Evolutionary conservation across 1,284 basidiomycete species (phyloP).

Genomic region (Apiotrichum sp.): DNA sequence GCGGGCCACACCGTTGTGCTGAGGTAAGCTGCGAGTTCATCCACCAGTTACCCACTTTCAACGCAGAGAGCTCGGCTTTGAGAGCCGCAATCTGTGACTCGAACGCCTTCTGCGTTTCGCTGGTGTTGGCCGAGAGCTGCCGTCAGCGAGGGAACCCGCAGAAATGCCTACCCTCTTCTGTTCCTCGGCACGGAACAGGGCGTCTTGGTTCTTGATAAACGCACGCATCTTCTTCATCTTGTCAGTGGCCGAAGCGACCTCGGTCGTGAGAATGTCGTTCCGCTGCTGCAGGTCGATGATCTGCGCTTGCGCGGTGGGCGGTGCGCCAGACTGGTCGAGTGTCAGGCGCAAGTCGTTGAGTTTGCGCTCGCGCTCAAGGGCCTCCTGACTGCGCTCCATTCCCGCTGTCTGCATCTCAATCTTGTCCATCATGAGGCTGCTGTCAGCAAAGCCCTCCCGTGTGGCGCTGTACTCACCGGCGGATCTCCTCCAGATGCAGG

Average conservation of each 20-base stretch:
- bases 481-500: conserved; percentile 88
- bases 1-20: conserved; percentile 8
- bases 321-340: conserved; percentile 65
- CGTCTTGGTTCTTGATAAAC: conserved; percentile 91
- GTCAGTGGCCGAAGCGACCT: conserved; percentile 65
- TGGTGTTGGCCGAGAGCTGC: conserved; percentile 54
- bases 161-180: conserved; percentile 16
- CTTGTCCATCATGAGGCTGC: conserved; percentile 73
- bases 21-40: background rate
- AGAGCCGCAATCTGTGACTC: conserved; percentile 65
- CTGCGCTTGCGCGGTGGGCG: conserved; percentile 70
- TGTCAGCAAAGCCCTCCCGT: too few species aligned
- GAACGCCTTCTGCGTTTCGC: conserved; percentile 64
- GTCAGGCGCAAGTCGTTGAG: conserved; percentile 65
- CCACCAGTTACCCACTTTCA: conserved; percentile 51
- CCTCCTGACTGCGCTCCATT: conserved; percentile 73
- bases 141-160: background rate
- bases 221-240: conserved; percentile 77
- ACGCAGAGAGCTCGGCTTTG: conserved; percentile 60
- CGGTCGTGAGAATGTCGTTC: conserved; percentile 63
- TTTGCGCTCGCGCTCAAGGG: conserved; percentile 57
- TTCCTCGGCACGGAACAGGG: conserved; percentile 51
- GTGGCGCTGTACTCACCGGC: conserved; percentile 44
- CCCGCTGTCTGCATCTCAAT: conserved; percentile 80
- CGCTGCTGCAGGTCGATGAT: conserved; percentile 72